A percentile compares a stretch with the other conserved stretches of the same genome.
Evolutionary conservation across 75 land plant species (phyloP).

Genomic region (Adiantum capillusveneris): DNA sequence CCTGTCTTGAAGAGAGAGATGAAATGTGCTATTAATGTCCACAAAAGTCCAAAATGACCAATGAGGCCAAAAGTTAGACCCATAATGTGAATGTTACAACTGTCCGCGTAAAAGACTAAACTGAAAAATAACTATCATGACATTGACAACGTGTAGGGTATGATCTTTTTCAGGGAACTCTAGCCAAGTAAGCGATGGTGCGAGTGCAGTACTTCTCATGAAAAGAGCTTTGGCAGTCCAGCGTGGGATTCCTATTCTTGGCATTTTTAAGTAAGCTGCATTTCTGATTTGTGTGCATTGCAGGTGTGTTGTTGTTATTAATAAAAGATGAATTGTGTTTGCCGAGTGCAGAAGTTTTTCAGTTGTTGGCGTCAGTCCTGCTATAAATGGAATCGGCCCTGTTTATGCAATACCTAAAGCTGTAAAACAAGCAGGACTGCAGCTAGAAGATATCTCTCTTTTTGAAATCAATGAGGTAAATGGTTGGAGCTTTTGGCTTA

Average conservation of each 20-base stretch:
- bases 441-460: constrained; percentile 15
- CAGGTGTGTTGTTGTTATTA: neutral
- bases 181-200: constrained; percentile 25
- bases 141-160: too few species aligned
- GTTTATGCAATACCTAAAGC: constrained; percentile 26
- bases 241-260: constrained; percentile 20
- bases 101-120: too few species aligned
- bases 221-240: constrained; percentile 11
- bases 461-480: constrained; percentile 23
- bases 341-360: constrained; percentile 16
- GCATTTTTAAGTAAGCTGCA: constrained; percentile 15
- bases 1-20: too few species aligned
- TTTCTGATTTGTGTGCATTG: neutral
- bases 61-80: too few species aligned
- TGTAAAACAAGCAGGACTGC: constrained; percentile 18
- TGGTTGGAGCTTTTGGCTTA: too few species aligned
- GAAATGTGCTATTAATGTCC: too few species aligned
- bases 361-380: constrained; percentile 21
- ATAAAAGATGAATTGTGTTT: neutral
- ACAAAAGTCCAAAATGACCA: too few species aligned
- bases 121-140: too few species aligned
- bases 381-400: constrained; percentile 22
- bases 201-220: constrained; percentile 24
- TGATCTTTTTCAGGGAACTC: constrained; percentile 20
- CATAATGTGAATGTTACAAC: too few species aligned